Percentiles rank a stretch among this genome's conserved stretches.
phyloP scores from a whole-genome alignment of 2,329 filamentous ascomycete genomes.

The Penicillium sp. region DNA sequence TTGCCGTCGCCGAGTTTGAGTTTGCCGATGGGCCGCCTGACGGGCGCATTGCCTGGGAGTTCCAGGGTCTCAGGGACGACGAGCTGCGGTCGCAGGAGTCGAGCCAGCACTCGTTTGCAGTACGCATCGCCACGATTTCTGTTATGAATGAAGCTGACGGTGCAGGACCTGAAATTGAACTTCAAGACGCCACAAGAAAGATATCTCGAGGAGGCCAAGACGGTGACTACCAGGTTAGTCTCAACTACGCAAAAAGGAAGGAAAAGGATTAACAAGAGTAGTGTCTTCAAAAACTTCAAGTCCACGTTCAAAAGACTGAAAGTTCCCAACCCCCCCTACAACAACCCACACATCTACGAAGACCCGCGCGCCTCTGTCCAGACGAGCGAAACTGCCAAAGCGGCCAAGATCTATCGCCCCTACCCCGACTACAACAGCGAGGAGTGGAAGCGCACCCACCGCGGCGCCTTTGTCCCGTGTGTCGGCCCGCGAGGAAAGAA shows the following conservation, averaged over 20 bases:
- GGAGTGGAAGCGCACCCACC: constrained; percentile 55
- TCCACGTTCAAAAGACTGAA: constrained; percentile 14
- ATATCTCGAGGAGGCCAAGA: constrained; percentile 14
- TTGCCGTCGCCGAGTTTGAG: constrained; percentile 11
- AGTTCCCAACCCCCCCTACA: constrained; percentile 8
- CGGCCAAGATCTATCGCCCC: constrained; percentile 55
- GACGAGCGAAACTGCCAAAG: constrained; percentile 7
- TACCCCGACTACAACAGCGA: constrained; percentile 67
- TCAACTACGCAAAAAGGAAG: not conserved
- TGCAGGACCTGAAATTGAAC: constrained; percentile 11
- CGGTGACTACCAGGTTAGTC: constrained; percentile 9
- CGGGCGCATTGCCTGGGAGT: constrained; percentile 11
- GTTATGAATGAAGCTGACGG: not conserved
- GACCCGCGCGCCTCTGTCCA: constrained; percentile 13
- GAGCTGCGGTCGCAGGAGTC: constrained; percentile 10
- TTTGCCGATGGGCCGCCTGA: not conserved
- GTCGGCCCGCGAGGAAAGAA: constrained; percentile 53
- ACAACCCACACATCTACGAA: constrained; percentile 9
- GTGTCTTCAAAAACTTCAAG: constrained; percentile 14
- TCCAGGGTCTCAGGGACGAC: constrained; percentile 5
- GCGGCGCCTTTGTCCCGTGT: constrained; percentile 61
- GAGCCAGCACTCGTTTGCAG: constrained; percentile 8
- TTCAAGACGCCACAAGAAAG: constrained; percentile 13
- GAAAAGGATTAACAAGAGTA: not conserved
- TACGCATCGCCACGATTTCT: not conserved